A percentile compares a stretch with the other conserved stretches of the same genome.
phyloP scores from a whole-genome alignment of 768 basidiomycete genomes.

The Termitomyces eurrhizus region DNA sequence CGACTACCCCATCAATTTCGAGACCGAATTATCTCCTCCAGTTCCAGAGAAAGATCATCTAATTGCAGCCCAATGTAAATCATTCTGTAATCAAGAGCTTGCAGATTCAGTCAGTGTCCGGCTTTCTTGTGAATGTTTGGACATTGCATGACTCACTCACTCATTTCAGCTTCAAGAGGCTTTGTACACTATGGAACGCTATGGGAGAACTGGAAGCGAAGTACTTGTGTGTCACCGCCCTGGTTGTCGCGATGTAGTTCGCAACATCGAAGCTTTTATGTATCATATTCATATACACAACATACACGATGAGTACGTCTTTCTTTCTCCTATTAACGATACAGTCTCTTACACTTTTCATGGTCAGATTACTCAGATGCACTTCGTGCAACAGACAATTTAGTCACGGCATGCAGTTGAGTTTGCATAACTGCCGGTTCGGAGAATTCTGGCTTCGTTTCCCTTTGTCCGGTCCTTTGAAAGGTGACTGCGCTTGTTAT shows the following conservation, averaged over 20 bases:
- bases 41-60: constrained; percentile 16
- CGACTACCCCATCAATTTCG: neutral
- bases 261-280: constrained; percentile 39
- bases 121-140: neutral
- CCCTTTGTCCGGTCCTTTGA: neutral
- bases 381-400: neutral
- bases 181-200: constrained; percentile 21
- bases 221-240: constrained; percentile 39
- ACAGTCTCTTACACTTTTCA: neutral
- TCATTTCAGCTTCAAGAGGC: constrained; percentile 35
- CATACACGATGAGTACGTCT: constrained; percentile 39
- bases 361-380: neutral
- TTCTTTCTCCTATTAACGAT: neutral
- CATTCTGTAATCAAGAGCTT: constrained; percentile 32
- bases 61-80: constrained; percentile 27
- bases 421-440: neutral
- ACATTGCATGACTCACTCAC: neutral
- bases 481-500: neutral
- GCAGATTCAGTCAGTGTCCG: constrained; percentile 33
- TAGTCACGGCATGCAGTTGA: neutral
- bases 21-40: constrained; percentile 12
- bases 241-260: constrained; percentile 42
- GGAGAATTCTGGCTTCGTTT: neutral
- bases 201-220: constrained; percentile 25
- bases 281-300: constrained; percentile 57